These are phyloP conservation scores for Elsinoe fawcettii DNA, from an alignment of 2,329 filamentous ascomycete genomes.

Conservation along the genomic window DNA sequence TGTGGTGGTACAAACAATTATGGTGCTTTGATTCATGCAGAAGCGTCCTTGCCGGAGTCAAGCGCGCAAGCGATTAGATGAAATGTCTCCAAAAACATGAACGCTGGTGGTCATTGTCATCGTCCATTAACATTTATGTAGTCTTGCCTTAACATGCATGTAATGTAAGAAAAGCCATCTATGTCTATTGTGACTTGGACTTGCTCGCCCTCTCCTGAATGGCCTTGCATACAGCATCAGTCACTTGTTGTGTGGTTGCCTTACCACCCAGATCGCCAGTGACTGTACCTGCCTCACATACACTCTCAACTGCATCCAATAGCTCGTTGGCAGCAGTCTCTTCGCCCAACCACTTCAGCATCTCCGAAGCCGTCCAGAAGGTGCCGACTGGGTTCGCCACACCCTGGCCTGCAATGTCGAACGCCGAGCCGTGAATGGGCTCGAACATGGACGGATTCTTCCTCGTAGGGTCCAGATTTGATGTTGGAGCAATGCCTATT, in stretches of 20 bases:
- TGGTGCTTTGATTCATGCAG: no score
- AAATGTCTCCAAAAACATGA: no score
- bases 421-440: slow-evolving; percentile 53
- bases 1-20: no score
- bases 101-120: neutral
- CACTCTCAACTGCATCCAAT: slow-evolving; percentile 47
- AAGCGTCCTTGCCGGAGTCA: no score
- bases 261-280: slow-evolving; percentile 49
- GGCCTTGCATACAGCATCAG: slow-evolving; percentile 36
- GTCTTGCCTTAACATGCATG: neutral
- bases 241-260: slow-evolving; percentile 36
- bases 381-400: slow-evolving; percentile 52
- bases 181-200: neutral
- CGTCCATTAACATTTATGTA: neutral
- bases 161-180: neutral
- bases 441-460: slow-evolving; percentile 56
- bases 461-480: slow-evolving; percentile 58
- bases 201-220: slow-evolving; percentile 22
- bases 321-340: slow-evolving; percentile 43
- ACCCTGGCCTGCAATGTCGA: slow-evolving; percentile 52
- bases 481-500: slow-evolving; percentile 65
- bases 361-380: slow-evolving; percentile 53
- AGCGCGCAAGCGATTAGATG: no score
- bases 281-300: slow-evolving; percentile 45
- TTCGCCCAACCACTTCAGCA: slow-evolving; percentile 52